Base-by-base conservation (phyloP, 2,329 filamentous ascomycete genomes). In the Cordyceps sp. region DNA sequence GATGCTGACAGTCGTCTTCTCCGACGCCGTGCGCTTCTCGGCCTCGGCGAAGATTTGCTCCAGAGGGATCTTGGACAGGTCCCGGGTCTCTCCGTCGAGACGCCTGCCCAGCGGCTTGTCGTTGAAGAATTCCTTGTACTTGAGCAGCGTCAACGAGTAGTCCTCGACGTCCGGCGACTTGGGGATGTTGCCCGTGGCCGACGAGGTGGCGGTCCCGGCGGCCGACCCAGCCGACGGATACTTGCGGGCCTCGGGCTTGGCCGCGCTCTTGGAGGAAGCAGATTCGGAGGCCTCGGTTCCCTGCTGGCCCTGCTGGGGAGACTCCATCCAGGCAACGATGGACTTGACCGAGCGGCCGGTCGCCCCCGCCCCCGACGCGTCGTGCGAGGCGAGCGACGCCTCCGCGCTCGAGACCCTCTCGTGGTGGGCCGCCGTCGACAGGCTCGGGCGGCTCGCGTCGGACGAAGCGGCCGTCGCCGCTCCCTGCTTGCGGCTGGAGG, bases 291-390 rank as follows among this genome's bases (percentile, higher is more conserved):
- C 22, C 22, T 3, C 22, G 10, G 4, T 23, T 23, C 10, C 6
- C 22, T 9, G 22, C 19, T n/a, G 32, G 8, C 31, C n/a, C 18
- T 35, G 33, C 30, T 20, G 18, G 38, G 38, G 40, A 5, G 42
- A 40, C 33, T 52, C 49, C 15, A 52, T 38, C 47, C 46, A 49
- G n/a, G 43, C 45, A 29, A 52, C 43, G 28, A 52, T 50, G 32
- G 47, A 45, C 30, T 44, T 45, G 34, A 52, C 48, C 18, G 45
- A 48, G 29, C 45, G 43, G 34, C 34, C 34, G 25, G 10, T 12
- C n/a, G 28, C 18, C 28, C 20, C 21, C 15, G 8, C 7, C 5
- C 13, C 13, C 13, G 8, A 3, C 13, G 24, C 10, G 6, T 6
- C 10, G 5, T 24, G 10, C 12, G 6, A 5, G 5, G 6, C 23